Conservation (phyloP, 495 filamentous ascomycete genomes). For the Rhypophila decipiens region DNA sequence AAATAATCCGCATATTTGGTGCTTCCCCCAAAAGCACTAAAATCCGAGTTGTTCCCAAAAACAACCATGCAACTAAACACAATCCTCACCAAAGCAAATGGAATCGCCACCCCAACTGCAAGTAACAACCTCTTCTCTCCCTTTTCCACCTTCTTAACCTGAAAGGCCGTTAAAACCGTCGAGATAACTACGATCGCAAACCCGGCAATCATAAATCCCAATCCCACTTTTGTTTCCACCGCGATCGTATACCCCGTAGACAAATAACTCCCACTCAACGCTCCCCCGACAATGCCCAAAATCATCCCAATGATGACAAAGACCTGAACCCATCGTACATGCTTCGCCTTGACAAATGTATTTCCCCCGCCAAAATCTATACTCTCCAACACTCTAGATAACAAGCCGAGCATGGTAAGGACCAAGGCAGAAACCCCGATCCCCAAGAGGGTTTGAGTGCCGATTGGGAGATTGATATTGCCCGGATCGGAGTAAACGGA, state of each 20-base stretch:
- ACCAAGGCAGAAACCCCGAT: slow-evolving; percentile 30
- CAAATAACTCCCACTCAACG: slow-evolving; percentile 3
- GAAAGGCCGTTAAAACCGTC: slow-evolving; percentile 14
- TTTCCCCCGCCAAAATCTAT: slow-evolving; percentile 6
- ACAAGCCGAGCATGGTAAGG: slow-evolving; percentile 20
- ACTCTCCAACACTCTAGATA: slow-evolving; percentile 22
- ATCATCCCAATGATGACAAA: slow-evolving; percentile 23
- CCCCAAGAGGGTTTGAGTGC: slow-evolving; percentile 21
- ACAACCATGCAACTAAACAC: slow-evolving; percentile 23
- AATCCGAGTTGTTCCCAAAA: slow-evolving; percentile 18
- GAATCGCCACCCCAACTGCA: slow-evolving; percentile 23
- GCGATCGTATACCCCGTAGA: slow-evolving; percentile 9
- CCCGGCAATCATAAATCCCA: slow-evolving; percentile 23
- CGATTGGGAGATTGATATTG: slow-evolving; percentile 21
- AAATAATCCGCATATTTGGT: slow-evolving; percentile 14
- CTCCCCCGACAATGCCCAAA: slow-evolving; percentile 27
- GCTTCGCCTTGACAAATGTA: slow-evolving; percentile 14
- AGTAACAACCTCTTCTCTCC: slow-evolving; percentile 31
- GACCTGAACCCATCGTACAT: slow-evolving; percentile 19
- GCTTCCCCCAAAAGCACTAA: slow-evolving; percentile 21
- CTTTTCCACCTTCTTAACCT: slow-evolving; percentile 15
- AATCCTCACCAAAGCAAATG: slow-evolving; percentile 33
- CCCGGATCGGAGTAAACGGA: slow-evolving; percentile 27
- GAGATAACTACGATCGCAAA: slow-evolving; percentile 19
- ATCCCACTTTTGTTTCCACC: slow-evolving; percentile 17